Evolutionary conservation across 1,284 basidiomycete genomes (phyloP).

Genomic region (Rhodotorula sp.): DNA sequence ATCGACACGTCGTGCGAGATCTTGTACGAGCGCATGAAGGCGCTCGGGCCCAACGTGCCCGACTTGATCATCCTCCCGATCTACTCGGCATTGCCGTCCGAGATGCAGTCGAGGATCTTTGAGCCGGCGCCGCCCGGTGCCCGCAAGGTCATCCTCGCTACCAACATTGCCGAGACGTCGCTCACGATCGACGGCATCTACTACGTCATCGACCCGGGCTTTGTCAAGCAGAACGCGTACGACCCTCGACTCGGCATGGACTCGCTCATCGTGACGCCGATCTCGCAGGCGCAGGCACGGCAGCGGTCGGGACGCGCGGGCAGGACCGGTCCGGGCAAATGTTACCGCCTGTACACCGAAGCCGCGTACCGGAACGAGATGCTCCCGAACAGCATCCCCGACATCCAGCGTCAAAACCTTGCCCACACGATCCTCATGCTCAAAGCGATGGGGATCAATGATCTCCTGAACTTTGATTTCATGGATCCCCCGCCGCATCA

Average conservation of each 20-base stretch:
- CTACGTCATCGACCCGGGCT: slow-evolving; percentile 93
- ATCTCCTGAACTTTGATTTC: slow-evolving; percentile 96
- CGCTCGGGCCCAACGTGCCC: slow-evolving; percentile 92
- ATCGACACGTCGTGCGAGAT: slow-evolving; percentile 98
- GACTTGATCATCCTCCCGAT: slow-evolving; percentile 95
- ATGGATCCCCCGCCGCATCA: slow-evolving; percentile 98
- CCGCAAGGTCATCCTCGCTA: slow-evolving; percentile 95
- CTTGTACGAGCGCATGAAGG: slow-evolving; percentile 96
- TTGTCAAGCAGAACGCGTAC: slow-evolving; percentile 98
- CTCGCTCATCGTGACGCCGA: slow-evolving; percentile 95
- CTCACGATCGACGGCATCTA: slow-evolving; percentile 98
- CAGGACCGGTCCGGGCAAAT: slow-evolving; percentile 96
- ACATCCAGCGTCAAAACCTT: slow-evolving; percentile 90
- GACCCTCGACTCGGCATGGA: slow-evolving; percentile 98
- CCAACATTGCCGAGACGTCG: slow-evolving; percentile 98
- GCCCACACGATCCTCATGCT: slow-evolving; percentile 89
- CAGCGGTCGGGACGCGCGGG: slow-evolving; percentile 95
- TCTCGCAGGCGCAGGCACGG: slow-evolving; percentile 95
- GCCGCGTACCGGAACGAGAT: slow-evolving; percentile 98
- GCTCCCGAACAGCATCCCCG: slow-evolving; percentile 95
- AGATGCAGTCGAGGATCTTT: slow-evolving; percentile 96
- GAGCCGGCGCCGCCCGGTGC: slow-evolving; percentile 95
- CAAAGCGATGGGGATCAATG: slow-evolving; percentile 97
- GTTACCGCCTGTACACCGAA: slow-evolving; percentile 96
- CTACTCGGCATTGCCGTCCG: slow-evolving; percentile 94